Percentiles rank a stretch among this genome's conserved stretches.
phyloP scores from a whole-genome alignment of 352 stramenopile genomes.

The Peronosclerospora sorghi region DNA sequence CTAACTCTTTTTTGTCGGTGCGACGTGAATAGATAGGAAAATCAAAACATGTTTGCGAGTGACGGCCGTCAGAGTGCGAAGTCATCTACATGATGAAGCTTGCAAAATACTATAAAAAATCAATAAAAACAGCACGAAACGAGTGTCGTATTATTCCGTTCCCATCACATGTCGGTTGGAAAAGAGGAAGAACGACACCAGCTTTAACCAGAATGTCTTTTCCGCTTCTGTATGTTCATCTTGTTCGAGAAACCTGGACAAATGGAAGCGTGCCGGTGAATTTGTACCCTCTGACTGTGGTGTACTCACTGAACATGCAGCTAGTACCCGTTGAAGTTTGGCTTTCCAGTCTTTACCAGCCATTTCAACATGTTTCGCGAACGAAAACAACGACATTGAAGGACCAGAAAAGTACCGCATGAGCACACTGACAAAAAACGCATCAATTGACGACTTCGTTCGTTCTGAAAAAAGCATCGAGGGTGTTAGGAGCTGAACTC shows the following conservation, averaged over 20 bases:
- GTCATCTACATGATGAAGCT: slow-evolving; percentile 3
- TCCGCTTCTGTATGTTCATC: slow-evolving; percentile 23
- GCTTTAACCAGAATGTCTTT: slow-evolving; percentile 41
- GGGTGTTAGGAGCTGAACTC: slow-evolving; percentile 18
- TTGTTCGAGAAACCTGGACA: slow-evolving; percentile 23
- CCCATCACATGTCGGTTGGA: slow-evolving; percentile 8
- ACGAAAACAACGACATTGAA: slow-evolving; percentile 6
- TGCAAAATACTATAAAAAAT: slow-evolving; percentile 29
- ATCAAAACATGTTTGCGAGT: slow-evolving; percentile 13
- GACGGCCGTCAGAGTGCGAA: neutral
- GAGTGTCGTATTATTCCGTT: slow-evolving; percentile 4
- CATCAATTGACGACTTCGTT: slow-evolving; percentile 3
- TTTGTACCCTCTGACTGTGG: neutral
- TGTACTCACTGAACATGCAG: slow-evolving; percentile 11
- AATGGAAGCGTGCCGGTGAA: slow-evolving; percentile 15
- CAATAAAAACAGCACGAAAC: slow-evolving; percentile 17
- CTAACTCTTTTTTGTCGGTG: slow-evolving; percentile 2
- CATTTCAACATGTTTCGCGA: neutral
- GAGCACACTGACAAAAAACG: slow-evolving; percentile 18
- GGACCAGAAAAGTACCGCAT: slow-evolving; percentile 26
- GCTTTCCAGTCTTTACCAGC: slow-evolving; percentile 25
- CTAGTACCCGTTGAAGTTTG: slow-evolving; percentile 22
- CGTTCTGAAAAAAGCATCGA: neutral
- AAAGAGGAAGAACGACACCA: slow-evolving; percentile 58
- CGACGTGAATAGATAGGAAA: slow-evolving; percentile 31